Conservation (phyloP, 2,329 filamentous ascomycete species). For the Pyrenophora teres region DNA sequence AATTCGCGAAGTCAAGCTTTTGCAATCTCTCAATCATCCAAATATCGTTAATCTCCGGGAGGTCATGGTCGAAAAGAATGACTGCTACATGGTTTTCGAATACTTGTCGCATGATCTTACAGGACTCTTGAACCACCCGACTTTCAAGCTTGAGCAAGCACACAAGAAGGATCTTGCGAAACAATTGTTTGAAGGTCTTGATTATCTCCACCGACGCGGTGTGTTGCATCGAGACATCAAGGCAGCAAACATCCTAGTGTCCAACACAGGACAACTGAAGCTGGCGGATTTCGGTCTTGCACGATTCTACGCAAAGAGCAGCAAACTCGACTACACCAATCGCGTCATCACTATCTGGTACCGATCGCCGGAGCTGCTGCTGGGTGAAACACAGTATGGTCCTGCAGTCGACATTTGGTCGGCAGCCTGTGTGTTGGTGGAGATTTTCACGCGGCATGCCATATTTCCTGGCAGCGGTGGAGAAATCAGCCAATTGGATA, state of each 20-base stretch:
- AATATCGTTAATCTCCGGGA: slow-evolving; percentile 85
- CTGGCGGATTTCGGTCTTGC: slow-evolving; percentile 95
- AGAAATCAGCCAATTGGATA: slow-evolving; percentile 95
- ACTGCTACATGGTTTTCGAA: slow-evolving; percentile 99
- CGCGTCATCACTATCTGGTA: slow-evolving; percentile 99
- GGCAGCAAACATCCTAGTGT: slow-evolving; percentile 94
- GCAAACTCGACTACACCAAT: slow-evolving; percentile 94
- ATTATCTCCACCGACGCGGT: slow-evolving; percentile 91
- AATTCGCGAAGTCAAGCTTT: slow-evolving; percentile 85
- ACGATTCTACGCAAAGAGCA: slow-evolving; percentile 91
- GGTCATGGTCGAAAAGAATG: slow-evolving; percentile 97
- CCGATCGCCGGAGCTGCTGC: slow-evolving; percentile 87
- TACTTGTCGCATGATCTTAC: slow-evolving; percentile 96
- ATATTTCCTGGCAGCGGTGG: slow-evolving; percentile 95
- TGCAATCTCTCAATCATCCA: slow-evolving; percentile 81
- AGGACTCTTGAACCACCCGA: slow-evolving; percentile 90
- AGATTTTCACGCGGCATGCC: slow-evolving; percentile 91
- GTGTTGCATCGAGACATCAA: slow-evolving; percentile 98
- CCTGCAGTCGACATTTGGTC: slow-evolving; percentile 98
- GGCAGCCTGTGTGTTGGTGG: slow-evolving; percentile 92
- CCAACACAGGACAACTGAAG: slow-evolving; percentile 85
- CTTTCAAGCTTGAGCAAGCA: slow-evolving; percentile 79
- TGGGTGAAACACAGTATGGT: slow-evolving; percentile 94
- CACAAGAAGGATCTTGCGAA: slow-evolving; percentile 93
- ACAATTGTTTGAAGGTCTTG: slow-evolving; percentile 90